phyloP scores from a whole-genome alignment of 2,329 filamentous ascomycete genomes.

The Leptosphaerulina australis region DNA sequence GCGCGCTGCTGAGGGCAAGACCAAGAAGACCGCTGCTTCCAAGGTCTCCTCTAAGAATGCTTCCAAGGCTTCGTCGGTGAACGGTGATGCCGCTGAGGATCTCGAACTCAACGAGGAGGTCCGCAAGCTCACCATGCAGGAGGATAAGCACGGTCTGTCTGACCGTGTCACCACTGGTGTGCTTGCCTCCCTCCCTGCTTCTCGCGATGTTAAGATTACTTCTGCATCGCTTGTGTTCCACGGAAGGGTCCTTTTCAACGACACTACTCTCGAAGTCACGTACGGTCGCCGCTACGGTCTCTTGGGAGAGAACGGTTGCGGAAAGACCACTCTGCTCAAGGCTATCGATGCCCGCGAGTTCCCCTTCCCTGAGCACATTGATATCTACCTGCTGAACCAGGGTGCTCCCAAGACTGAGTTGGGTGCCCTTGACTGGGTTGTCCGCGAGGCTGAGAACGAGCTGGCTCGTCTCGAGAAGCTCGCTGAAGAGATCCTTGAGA shows the following conservation, averaged over 20 bases:
- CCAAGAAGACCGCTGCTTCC: conserved; percentile 76
- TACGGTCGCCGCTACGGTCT: conserved; percentile 93
- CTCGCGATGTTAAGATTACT: conserved; percentile 96
- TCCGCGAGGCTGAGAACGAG: conserved; percentile 91
- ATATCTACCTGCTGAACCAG: conserved; percentile 98
- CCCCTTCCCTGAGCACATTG: conserved; percentile 93
- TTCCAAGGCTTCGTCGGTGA: conserved; percentile 69
- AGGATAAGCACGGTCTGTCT: conserved; percentile 94
- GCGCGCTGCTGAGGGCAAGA: conserved; percentile 70
- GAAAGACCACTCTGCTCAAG: conserved; percentile 97
- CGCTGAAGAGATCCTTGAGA: conserved; percentile 89
- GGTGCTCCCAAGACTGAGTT: conserved; percentile 87
- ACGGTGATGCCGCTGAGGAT: conserved; percentile 75
- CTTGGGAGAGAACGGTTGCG: conserved; percentile 97
- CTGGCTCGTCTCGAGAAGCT: conserved; percentile 86
- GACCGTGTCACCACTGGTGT: conserved; percentile 99
- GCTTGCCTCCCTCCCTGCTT: conserved; percentile 79
- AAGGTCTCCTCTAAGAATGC: conserved; percentile 69
- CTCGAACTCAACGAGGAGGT: conserved; percentile 74
- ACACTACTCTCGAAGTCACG: conserved; percentile 90
- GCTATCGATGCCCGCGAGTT: conserved; percentile 92
- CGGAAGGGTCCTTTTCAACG: conserved; percentile 92
- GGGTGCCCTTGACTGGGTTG: conserved; percentile 96
- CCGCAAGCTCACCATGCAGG: conserved; percentile 86
- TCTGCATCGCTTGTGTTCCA: conserved; percentile 95